Conservation (phyloP, 2,329 filamentous ascomycete species). For the Lachnellula willkommii region DNA sequence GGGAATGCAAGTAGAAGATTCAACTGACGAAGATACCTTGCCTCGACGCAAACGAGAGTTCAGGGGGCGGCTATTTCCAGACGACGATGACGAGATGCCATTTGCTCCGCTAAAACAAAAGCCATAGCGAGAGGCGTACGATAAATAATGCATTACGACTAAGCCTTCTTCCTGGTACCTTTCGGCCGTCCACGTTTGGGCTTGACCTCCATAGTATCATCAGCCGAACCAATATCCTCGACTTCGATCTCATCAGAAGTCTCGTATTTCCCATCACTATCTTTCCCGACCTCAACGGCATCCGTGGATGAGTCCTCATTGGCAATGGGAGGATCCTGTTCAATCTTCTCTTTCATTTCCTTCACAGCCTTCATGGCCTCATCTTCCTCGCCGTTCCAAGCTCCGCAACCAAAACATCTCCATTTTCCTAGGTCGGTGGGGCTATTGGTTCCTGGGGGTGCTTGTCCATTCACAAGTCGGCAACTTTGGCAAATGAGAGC, state of each 20-base stretch:
- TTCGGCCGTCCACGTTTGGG: conserved; percentile 18
- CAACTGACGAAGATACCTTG: not conserved
- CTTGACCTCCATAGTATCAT: conserved; percentile 17
- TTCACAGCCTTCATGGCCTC: conserved; percentile 67
- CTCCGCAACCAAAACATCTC: conserved; percentile 81
- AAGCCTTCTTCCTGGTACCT: conserved; percentile 19
- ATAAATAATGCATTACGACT: conserved; percentile 6
- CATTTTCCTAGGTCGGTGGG: conserved; percentile 78
- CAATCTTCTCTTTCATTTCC: conserved; percentile 29
- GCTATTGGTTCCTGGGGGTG: conserved; percentile 75
- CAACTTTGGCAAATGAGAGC: conserved; percentile 80
- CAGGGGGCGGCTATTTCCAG: not conserved
- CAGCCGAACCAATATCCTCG: conserved; percentile 7
- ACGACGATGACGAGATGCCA: not conserved
- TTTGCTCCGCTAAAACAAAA: not conserved
- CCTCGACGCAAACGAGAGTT: not conserved
- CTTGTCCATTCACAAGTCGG: conserved; percentile 89
- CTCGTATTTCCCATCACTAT: conserved; percentile 4
- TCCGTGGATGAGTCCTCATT: not conserved
- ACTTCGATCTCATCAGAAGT: conserved; percentile 2
- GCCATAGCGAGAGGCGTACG: not conserved
- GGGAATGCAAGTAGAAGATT: not conserved
- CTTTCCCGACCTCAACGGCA: not conserved
- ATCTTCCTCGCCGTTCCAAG: conserved; percentile 75
- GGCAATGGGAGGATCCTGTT: conserved; percentile 9